A percentile compares a stretch with the other conserved stretches of the same genome.
Evolutionary conservation across 192 early-diverging fungal genomes (phyloP).

Genomic region (Coemansia guatemalensis): DNA sequence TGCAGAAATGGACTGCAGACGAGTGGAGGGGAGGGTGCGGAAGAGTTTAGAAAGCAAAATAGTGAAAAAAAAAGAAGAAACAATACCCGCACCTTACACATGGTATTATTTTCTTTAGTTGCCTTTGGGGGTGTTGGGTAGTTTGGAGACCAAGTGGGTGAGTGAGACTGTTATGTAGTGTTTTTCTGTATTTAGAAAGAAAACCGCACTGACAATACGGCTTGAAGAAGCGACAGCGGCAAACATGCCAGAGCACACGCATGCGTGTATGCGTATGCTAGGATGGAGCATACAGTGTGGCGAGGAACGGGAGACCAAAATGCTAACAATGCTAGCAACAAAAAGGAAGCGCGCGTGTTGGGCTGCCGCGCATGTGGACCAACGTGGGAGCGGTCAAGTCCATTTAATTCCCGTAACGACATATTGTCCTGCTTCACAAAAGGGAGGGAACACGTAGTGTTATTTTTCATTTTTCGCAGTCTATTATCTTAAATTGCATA

Average conservation of each 20-base stretch:
- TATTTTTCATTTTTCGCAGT: background rate
- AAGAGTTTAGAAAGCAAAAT: background rate
- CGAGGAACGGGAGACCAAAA: background rate
- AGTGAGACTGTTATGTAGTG: background rate
- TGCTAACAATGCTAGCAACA: background rate
- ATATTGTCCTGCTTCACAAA: background rate
- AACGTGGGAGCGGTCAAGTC: background rate
- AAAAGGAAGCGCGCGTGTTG: background rate
- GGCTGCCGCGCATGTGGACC: background rate
- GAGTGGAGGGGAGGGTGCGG: background rate
- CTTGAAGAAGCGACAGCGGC: background rate
- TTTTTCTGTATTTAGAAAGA: background rate
- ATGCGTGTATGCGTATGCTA: background rate
- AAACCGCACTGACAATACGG: background rate
- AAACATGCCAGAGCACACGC: background rate
- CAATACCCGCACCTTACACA: background rate
- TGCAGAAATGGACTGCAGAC: background rate
- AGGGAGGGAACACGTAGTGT: too few relatives aligned
- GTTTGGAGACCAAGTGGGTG: background rate
- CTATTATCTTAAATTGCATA: conserved; percentile 1
- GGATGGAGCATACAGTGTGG: background rate
- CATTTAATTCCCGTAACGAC: background rate
- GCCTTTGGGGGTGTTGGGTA: background rate
- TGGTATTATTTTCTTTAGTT: background rate
- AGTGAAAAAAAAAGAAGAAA: background rate